Evolutionary conservation across 768 basidiomycete species (phyloP).

Genomic region (Clitopilus passeckerianus): DNA sequence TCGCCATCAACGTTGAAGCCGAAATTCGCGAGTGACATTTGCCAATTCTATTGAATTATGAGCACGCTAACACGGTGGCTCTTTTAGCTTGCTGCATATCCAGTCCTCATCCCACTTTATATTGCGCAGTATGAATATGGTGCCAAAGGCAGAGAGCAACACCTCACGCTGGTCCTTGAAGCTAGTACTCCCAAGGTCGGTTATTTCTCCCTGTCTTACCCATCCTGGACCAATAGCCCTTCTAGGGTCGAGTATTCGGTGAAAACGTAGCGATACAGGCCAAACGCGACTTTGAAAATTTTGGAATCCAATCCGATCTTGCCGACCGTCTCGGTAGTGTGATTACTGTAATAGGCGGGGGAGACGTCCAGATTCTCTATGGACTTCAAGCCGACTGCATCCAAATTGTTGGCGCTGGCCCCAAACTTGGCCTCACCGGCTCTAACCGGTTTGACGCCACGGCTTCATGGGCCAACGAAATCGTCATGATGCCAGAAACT

Average conservation of each 20-base stretch:
- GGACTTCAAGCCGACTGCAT: not conserved
- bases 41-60: not conserved
- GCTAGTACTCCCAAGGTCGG: constrained; percentile 23
- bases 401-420: not conserved
- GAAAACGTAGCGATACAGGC: constrained; percentile 7
- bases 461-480: not conserved
- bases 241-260: constrained; percentile 16
- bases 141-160: constrained; percentile 5
- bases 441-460: constrained; percentile 12
- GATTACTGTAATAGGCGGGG: not conserved
- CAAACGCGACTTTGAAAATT: constrained; percentile 4
- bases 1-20: constrained; percentile 37
- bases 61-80: not conserved
- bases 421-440: not conserved
- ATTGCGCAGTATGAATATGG: constrained; percentile 42
- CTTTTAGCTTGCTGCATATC: constrained; percentile 52
- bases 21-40: constrained; percentile 34
- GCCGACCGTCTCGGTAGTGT: not conserved
- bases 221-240: not conserved
- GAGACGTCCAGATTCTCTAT: not conserved
- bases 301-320: not conserved
- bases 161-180: constrained; percentile 25
- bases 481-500: not conserved
- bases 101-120: constrained; percentile 62
- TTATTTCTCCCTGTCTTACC: constrained; percentile 3